Base-by-base conservation (phyloP, 2,329 filamentous ascomycete species). In the Sporothrix protearum region DNA sequence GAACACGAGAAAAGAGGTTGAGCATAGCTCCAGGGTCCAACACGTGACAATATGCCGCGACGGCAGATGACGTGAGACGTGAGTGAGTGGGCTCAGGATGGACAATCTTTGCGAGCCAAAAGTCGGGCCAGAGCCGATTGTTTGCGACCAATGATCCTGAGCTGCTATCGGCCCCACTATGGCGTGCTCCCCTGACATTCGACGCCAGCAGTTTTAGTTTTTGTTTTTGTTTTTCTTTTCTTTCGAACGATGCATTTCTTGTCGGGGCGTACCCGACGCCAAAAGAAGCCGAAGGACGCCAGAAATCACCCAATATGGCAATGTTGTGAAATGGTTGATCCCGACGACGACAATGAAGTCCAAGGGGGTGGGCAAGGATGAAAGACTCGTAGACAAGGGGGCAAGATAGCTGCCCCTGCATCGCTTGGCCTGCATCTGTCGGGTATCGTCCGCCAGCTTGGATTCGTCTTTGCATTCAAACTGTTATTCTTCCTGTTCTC, bases 141-240 rank as follows among this genome's bases (percentile, higher is more conserved):
- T 2, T n/a, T 25, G 19, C 33, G 36, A 61, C 57, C 57, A 61
- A 61, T 39, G 33, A 63, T 42, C 33, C 53, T 57, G 14, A 4
- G 25, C 53, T 28, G 53, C 28, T 57, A 57, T 57, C 53, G 53
- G 33, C 57, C 57, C 57, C 57, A 63, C 33, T 25, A 42, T 63
- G 33, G 33, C 33, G 33, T 63, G 57, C 57, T 61, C 19, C 30
- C 57, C n/a, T n/a, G 19, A 22, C 33, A 14, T 22, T 59, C 22
- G 19, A 61, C 55, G 19, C 55, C 30, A 61, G 19, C 19, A 22
- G 5, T 22, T 39, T 14, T 39, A 3, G 49, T 28, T 33, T 57
- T 14, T 4, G 33, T 57, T 39, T 12, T 4, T 14, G 22, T 19
- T 3, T 14, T 22, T 39, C 9, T 39, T 39, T 8, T n/a, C n/a